Base-by-base conservation (phyloP, 2,329 filamentous ascomycete genomes). In the Alternaria tenuissima region DNA sequence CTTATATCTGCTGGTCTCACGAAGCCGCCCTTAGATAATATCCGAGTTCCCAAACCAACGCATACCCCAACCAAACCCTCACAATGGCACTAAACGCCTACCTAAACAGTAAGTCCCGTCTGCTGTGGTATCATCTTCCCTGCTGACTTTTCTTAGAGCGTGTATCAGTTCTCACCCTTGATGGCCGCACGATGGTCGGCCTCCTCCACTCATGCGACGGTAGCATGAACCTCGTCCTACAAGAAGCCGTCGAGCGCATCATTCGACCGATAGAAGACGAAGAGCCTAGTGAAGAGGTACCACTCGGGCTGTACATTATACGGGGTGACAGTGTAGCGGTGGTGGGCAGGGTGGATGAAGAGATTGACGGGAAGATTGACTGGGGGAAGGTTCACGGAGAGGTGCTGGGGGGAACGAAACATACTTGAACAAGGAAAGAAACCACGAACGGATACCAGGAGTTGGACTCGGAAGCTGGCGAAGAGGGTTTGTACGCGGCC, bases 321-420 rank as follows among this genome's bases (percentile, higher is more conserved):
- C 87, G 95, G 61, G 95, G 95, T 53, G 95, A 99, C 78, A 97
- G 96, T 74, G 94, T 99, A 48, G 94, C 93, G 63, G 85, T 96
- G 16, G 91, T 95, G 59, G 95, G 95, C 2, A 83, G 96, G 58
- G 89, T 99, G 32, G 93, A 99, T 78, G 94, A 97, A 79, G 86
- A 91, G 69, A 83, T 98, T 60, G 95, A 99, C 80, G 86, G 85
- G 39, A 93, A 90, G 71, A 98, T 99, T 75, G 90, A 97, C 81
- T 99, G 95, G 95, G 85, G 86, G 20, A 89, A 96, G 78, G 95
- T 99, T 39, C 90, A 91, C 76, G 94, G 94, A 5, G 88, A 89
- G 60, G 88, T 91, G 30, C 91, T 98, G 71, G 92, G 92, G 59
- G 89, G 88, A 54, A 94, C 93, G 72, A 97, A 95, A 80, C 93